Conservation (phyloP, 2,329 filamentous ascomycete species). For the Cryphonectria japonica region DNA sequence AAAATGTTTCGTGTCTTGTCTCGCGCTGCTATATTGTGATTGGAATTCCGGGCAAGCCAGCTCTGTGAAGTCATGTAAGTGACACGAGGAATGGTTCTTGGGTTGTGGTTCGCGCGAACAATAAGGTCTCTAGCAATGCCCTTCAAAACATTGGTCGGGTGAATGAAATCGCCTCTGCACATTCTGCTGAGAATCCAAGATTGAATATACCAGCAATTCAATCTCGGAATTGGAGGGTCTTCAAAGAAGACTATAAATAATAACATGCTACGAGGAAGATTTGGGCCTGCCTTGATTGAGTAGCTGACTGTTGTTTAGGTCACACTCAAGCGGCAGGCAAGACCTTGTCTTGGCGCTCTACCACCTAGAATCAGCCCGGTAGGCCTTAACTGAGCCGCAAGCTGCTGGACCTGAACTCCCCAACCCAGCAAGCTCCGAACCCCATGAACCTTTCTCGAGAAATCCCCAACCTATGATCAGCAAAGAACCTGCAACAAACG, state of each 20-base stretch:
- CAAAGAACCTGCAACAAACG: neutral
- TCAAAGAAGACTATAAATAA: neutral
- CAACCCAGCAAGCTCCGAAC: neutral
- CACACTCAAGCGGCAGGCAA: neutral
- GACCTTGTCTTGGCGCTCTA: neutral
- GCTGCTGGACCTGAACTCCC: neutral
- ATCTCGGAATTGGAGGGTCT: neutral
- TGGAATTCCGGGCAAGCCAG: neutral
- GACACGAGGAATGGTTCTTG: neutral
- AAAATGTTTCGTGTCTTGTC: neutral
- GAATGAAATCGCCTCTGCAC: neutral
- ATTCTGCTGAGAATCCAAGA: neutral
- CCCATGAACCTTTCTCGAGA: neutral
- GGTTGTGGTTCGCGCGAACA: no score
- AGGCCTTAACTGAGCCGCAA: neutral
- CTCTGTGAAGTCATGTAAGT: neutral
- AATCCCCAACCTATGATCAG: neutral
- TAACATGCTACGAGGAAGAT: neutral
- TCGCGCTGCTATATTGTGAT: neutral
- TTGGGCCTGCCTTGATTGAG: no score
- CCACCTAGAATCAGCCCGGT: neutral
- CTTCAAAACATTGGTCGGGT: neutral
- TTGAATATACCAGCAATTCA: neutral
- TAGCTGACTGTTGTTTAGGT: neutral
- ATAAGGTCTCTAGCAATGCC: no score